Base-by-base conservation (phyloP, 306 rosid species). In the Mimosa bimucronata region DNA sequence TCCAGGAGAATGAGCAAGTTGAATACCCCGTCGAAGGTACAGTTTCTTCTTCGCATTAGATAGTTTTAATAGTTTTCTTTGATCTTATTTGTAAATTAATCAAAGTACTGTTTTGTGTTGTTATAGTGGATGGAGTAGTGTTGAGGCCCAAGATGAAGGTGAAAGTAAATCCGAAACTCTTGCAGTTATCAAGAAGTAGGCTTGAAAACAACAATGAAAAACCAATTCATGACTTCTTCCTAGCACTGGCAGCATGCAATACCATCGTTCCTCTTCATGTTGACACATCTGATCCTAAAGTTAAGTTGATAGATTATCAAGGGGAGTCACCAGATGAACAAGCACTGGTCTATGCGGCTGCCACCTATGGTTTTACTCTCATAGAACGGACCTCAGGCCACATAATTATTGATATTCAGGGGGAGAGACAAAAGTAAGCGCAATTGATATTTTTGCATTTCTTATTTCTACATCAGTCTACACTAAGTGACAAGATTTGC, bases 301-400 rank as follows among this genome's bases (percentile, higher is more conserved):
- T 85, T 85, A 89, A 87, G 85, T 86, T 89, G 84, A 66, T 95
- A 62, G 99, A 95, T 86, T 95, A 92, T 87, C 99, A 95, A 88
- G 99, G 99, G 66, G 99, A 95, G 84, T 95, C 99, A 29, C 99
- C 99, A 2, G 99, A 95, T 85, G 99, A 95, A 81, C 99, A 95
- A 73, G 97, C 99, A 16, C 84, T 95, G 83, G 90, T 87, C 74
- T 92, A 90, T 88, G 99, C 98, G 21, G 99, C 99, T 0, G 98
- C 98, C 0, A 89, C 96, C 65, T 95, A 95, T 61, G 99, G 99
- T 44, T 95, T 89, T 84, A 84, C 83, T 89, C 98, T 95, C 61
- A 84, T 95, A 40, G 98, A 95, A 79, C 88, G 99, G 83, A 91
- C 98, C 57, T 92, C 99, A 40, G 98, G 98, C 77, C 91, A 95